Conservation (phyloP, 225 moss, liverwort and hornwort genomes). For the Climacium dendroides region DNA sequence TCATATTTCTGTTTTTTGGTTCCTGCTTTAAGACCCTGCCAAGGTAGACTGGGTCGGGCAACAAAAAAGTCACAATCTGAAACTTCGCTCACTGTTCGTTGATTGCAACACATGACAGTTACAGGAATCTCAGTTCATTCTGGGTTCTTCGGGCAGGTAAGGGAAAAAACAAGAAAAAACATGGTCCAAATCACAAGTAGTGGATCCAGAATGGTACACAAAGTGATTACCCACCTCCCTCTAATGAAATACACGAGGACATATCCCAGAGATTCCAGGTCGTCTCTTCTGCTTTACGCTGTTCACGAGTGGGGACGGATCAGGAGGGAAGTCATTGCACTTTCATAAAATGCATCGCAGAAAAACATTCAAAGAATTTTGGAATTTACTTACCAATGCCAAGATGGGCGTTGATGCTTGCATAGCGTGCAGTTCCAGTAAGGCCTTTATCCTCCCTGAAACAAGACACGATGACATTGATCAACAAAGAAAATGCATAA, state of each 20-base stretch:
- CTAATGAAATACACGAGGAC: conserved; percentile 75
- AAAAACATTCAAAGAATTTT: background rate
- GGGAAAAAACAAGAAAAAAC: background rate
- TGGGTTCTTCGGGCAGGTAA: background rate
- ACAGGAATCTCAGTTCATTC: background rate
- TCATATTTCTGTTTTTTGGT: conserved; percentile 90
- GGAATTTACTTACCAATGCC: background rate
- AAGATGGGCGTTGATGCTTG: background rate
- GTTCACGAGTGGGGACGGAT: background rate
- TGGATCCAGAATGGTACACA: background rate
- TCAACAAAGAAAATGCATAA: background rate
- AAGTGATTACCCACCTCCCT: conserved; percentile 39
- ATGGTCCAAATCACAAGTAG: background rate
- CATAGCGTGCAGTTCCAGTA: background rate
- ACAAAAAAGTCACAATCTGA: background rate
- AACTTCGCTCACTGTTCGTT: background rate
- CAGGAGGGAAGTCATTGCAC: background rate
- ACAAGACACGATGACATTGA: background rate
- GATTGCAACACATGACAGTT: background rate
- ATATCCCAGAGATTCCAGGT: conserved; percentile 72
- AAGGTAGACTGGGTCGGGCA: conserved; percentile 25
- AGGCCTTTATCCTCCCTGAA: background rate
- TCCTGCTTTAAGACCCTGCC: background rate
- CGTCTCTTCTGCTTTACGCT: background rate
- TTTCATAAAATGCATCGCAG: background rate